These are phyloP conservation scores for Coprinopsis strossmayeri DNA, from an alignment of 768 basidiomycete species.

Conservation along the genomic window DNA sequence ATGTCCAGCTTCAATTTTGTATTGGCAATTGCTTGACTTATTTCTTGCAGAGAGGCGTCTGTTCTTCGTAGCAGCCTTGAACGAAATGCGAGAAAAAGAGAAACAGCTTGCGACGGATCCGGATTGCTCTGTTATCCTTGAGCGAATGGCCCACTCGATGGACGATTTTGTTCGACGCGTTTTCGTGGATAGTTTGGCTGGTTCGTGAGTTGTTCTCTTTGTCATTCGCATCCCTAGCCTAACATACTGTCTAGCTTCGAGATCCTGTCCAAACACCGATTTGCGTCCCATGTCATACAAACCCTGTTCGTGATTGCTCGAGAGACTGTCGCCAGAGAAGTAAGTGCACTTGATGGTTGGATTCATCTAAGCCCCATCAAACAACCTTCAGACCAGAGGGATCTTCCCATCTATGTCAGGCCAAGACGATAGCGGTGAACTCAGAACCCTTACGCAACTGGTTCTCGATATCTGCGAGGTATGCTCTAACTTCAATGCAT, in stretches of 20 bases:
- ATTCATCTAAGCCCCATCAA: not conserved
- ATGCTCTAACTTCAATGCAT: constrained; percentile 14
- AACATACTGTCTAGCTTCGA: constrained; percentile 42
- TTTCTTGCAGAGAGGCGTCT: constrained; percentile 55
- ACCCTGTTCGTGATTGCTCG: constrained; percentile 68
- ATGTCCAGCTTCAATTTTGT: constrained; percentile 12
- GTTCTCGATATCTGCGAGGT: constrained; percentile 63
- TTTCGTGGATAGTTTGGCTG: constrained; percentile 79
- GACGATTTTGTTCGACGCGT: constrained; percentile 94
- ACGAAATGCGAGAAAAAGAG: constrained; percentile 85
- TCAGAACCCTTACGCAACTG: constrained; percentile 59
- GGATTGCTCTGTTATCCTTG: constrained; percentile 85
- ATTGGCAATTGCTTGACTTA: not conserved
- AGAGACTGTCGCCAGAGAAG: constrained; percentile 67
- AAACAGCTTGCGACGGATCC: constrained; percentile 88
- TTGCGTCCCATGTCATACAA: constrained; percentile 94
- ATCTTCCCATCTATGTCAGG: constrained; percentile 44
- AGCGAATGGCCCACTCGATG: constrained; percentile 89
- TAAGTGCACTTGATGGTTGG: constrained; percentile 19
- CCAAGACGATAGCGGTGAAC: constrained; percentile 51
- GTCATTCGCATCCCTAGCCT: not conserved
- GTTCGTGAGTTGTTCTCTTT: constrained; percentile 59
- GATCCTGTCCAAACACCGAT: constrained; percentile 67
- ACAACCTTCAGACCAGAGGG: constrained; percentile 38
- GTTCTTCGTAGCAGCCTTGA: constrained; percentile 77